Evolutionary conservation across 495 filamentous ascomycete genomes (phyloP).

Genomic region (Venustampulla echinocandica): DNA sequence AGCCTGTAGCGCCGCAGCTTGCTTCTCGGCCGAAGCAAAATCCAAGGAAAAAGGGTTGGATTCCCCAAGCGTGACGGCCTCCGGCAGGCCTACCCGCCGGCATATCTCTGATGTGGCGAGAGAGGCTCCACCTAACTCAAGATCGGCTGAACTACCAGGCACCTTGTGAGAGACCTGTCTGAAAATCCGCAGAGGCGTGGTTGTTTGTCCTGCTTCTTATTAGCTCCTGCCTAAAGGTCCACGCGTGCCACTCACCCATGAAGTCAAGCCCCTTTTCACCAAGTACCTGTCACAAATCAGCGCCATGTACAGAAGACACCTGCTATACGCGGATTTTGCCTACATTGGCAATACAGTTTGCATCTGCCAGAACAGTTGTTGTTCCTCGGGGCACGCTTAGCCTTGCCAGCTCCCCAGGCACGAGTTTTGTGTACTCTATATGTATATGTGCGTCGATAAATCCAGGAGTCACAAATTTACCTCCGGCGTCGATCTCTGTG

Average conservation of each 20-base stretch:
- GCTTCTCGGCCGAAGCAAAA: conserved; percentile 4
- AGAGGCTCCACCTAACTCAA: conserved; percentile 3
- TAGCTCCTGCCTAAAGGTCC: not conserved
- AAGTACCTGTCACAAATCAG: no score
- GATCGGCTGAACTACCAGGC: not conserved
- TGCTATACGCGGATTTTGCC: not conserved
- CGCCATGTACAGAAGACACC: no score
- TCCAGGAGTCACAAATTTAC: conserved; percentile 3
- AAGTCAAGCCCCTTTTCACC: conserved; percentile 7
- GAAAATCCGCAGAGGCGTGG: conserved; percentile 6
- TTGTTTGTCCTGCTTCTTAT: not conserved
- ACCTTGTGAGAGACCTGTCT: conserved; percentile 5
- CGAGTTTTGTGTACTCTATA: conserved; percentile 5
- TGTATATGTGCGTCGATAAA: conserved; percentile 8
- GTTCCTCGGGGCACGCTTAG: conserved; percentile 3
- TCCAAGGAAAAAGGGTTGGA: conserved; percentile 5
- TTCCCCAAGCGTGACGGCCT: conserved; percentile 3
- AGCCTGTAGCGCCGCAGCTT: conserved; percentile 5
- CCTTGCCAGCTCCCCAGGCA: conserved; percentile 5
- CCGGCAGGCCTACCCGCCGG: not conserved
- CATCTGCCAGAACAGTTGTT: conserved; percentile 6
- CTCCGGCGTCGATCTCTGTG: not conserved
- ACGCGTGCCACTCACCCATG: not conserved
- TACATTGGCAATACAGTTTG: conserved; percentile 6
- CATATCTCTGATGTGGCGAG: conserved; percentile 1